Evolutionary conservation across 306 rosid genomes (phyloP), one percentile per base, ranked within the genome.

Genomic region (Malus sylvestris): DNA sequence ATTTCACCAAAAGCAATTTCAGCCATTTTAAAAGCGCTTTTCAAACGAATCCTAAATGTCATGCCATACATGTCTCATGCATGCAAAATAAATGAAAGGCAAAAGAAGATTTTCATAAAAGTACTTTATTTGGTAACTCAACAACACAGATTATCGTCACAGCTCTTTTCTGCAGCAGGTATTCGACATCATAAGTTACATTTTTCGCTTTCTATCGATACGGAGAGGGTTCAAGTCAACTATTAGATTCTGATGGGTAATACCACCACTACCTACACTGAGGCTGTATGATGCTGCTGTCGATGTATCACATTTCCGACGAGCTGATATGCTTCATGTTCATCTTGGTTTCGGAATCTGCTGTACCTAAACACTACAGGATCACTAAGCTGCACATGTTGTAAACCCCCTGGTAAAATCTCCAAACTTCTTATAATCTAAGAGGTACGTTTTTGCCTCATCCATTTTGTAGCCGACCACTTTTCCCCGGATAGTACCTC

Each of bases 381-480:
- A 15, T 25, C 66, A 25, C 35, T 13, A 60, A 32, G 66, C 66
- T 60, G 52, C 22, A 6, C 38, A 55, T 33, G 23, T 57, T 45
- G 53, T 49, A 45, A 57, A 57, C 29, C 29, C 29, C 76, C 67
- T 1, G 0, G 53, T 57, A 73, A 73, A 59, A 12, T 3, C 38
- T 38, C 8, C 40, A 15, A 23, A 57, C 15, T 15, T 73, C 23
- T 22, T 15, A 9, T 9, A 8, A 69, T 83, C 75, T 42, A 79
- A 44, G 30, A 51, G 16, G 82, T 76, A 72, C 74, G 44, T 82
- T 59, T 83, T 80, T 87, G 91, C 78, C 91, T 87, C 89, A 87
- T 83, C 91, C 89, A 87, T 87, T 87, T 87, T 46, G 91, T 87
- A 66, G 91, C 91, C 23, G 91, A 85, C 91, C 91, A 85, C 62